Evolutionary conservation across 768 basidiomycete genomes (phyloP), one percentile per base, ranked within the genome.

Genomic region (Agrocybe chaxingu): DNA sequence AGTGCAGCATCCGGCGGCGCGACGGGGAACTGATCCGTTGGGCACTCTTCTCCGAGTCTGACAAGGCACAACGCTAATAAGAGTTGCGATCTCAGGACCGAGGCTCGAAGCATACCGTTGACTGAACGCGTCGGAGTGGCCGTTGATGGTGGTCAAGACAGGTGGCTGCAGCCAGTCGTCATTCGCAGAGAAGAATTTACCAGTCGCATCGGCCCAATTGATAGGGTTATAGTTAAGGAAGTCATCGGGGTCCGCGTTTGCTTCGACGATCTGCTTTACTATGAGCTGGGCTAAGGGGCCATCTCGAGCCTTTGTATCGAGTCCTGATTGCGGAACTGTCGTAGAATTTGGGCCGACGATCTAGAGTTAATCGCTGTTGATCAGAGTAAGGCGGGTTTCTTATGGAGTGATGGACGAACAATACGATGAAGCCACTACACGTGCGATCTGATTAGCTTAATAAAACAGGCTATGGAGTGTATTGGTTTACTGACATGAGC

Each of bases 281-380:
- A 84, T 79, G 32, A 73, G 66, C 53, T 70, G 75, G 3, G 81
- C 79, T 13, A 84, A 68, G 4, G 76, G 72, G 2, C 76, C 74
- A 33, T 71, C 75, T 37, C 81, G 72, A 12, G 76, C 66, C 44
- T 69, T 71, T 13, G 82, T 82, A 57, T 81, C 72, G 12, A 82
- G 64, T 0, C 79, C 80, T 11, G 81, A 74, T 56, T 82, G 76
- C 12, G 81, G 80, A n/a, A 73, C 74, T 0, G 79, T 77, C 0
- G 76, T 78, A 11, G 64, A 51, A 60, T 76, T 82, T 1, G 81
- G 78, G 0, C 81, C 80, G 10, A 67, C 70, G 48, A 84, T 76
- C 76, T 78, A 57, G 30, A 43, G 12, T 13, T 31, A 56, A 29
- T 7, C 13, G 34, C 24, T 42, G 48, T 8, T 50, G 35, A 30